A percentile compares a stretch with the other conserved stretches of the same genome.
phyloP scores from a whole-genome alignment of 2,329 filamentous ascomycete genomes.

The Chaetomiaceae sp. region DNA sequence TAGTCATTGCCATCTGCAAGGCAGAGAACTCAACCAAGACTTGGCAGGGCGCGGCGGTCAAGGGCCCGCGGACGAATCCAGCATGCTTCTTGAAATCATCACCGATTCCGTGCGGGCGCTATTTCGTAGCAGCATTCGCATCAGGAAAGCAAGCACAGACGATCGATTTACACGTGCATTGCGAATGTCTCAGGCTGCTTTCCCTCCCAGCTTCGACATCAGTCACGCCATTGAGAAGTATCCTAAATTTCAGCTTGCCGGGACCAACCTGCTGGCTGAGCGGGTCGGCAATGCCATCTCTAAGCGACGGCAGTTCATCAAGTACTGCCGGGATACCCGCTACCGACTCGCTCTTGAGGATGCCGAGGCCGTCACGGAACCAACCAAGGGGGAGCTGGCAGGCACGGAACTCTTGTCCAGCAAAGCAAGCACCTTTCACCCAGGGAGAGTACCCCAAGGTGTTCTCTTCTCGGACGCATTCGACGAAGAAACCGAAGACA shows the following conservation, averaged over 20 bases:
- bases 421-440: not conserved
- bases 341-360: not conserved
- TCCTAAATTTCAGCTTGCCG: conserved; percentile 12
- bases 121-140: not conserved
- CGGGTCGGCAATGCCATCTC: conserved; percentile 28
- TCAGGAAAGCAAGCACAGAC: conserved; percentile 11
- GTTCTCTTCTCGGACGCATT: not conserved
- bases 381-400: not conserved
- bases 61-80: not conserved
- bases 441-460: not conserved
- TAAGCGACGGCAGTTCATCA: conserved; percentile 27
- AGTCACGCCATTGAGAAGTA: conserved; percentile 19
- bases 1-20: no score
- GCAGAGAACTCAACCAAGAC: no score
- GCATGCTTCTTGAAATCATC: conserved; percentile 1
- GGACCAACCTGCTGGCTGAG: conserved; percentile 16
- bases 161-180: conserved; percentile 15
- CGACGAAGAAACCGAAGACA: not conserved
- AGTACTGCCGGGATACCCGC: conserved; percentile 27
- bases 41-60: no score
- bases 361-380: not conserved
- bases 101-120: not conserved
- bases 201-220: conserved; percentile 16
- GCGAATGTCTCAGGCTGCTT: not conserved
- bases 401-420: not conserved